These are phyloP conservation scores for Exophiala aquamarina DNA, from an alignment of 2,329 filamentous ascomycete species.

Conservation along the genomic window DNA sequence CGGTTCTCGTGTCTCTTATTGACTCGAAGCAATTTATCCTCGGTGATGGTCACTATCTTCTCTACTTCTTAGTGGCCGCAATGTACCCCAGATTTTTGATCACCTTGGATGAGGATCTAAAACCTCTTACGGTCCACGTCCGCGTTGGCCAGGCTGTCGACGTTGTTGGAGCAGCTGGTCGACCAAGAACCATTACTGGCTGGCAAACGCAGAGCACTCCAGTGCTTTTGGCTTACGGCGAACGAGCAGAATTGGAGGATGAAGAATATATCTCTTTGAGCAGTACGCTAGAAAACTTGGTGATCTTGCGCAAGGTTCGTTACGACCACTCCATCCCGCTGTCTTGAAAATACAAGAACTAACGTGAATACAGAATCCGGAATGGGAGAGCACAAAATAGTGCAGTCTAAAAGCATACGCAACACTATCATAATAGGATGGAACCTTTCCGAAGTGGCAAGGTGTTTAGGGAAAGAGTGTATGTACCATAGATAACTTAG, in stretches of 20 bases:
- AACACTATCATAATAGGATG: too few relatives aligned
- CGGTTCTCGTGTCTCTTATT: constrained; percentile 89
- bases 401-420: too few relatives aligned
- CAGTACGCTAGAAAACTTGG: constrained; percentile 87
- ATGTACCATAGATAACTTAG: constrained; percentile 9
- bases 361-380: constrained; percentile 42
- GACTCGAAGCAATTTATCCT: constrained; percentile 86
- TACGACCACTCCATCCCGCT: background rate
- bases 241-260: constrained; percentile 94
- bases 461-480: constrained; percentile 1
- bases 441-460: too few relatives aligned
- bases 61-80: constrained; percentile 94
- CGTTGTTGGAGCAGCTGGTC: constrained; percentile 92
- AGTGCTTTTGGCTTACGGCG: constrained; percentile 88
- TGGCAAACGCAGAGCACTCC: constrained; percentile 99
- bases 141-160: constrained; percentile 97
- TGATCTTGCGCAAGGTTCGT: constrained; percentile 92
- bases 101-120: constrained; percentile 89
- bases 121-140: constrained; percentile 92
- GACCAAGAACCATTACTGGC: constrained; percentile 97
- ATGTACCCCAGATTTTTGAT: constrained; percentile 97
- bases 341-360: constrained; percentile 20
- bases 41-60: constrained; percentile 79
- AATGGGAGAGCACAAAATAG: constrained; percentile 44
- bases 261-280: constrained; percentile 94